These are phyloP conservation scores for Trichaptum fuscoviolaceum DNA, from an alignment of 768 basidiomycete species.

Conservation along the genomic window DNA sequence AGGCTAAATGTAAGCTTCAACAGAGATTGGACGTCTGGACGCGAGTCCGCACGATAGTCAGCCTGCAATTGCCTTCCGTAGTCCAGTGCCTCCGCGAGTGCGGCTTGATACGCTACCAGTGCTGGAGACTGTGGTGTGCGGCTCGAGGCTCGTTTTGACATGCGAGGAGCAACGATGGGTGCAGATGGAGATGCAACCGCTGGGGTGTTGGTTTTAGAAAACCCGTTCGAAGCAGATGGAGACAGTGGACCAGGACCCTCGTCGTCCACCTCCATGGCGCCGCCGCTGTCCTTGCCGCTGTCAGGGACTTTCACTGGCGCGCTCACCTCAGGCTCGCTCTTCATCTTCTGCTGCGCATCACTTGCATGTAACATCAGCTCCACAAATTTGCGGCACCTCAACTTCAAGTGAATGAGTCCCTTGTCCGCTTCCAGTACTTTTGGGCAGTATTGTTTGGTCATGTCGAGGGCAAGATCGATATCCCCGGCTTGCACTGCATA, in stretches of 20 bases:
- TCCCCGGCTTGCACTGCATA: slow-evolving; percentile 64
- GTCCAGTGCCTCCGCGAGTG: slow-evolving; percentile 59
- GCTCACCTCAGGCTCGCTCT: slow-evolving; percentile 21
- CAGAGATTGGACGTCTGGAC: slow-evolving; percentile 58
- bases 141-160: slow-evolving; percentile 14
- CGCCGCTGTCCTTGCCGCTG: slow-evolving; percentile 19
- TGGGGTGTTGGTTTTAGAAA: slow-evolving; percentile 14
- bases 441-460: slow-evolving; percentile 54
- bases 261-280: slow-evolving; percentile 58
- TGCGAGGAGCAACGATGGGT: slow-evolving; percentile 7
- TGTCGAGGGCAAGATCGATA: slow-evolving; percentile 59
- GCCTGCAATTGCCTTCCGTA: slow-evolving; percentile 70
- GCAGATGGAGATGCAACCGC: slow-evolving; percentile 20
- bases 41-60: slow-evolving; percentile 59
- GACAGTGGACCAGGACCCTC: slow-evolving; percentile 29
- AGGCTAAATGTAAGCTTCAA: slow-evolving; percentile 75
- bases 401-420: slow-evolving; percentile 71
- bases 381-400: slow-evolving; percentile 81
- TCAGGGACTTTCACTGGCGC: slow-evolving; percentile 15
- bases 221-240: slow-evolving; percentile 10
- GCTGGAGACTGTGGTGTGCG: slow-evolving; percentile 12
- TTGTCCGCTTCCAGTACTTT: slow-evolving; percentile 60
- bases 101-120: slow-evolving; percentile 42
- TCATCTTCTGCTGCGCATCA: slow-evolving; percentile 61
- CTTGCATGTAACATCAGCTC: slow-evolving; percentile 72